A percentile compares a stretch with the other conserved stretches of the same genome.
Evolutionary conservation across 345 rosid species (phyloP).

Genomic region (Eucalyptus curtisii): DNA sequence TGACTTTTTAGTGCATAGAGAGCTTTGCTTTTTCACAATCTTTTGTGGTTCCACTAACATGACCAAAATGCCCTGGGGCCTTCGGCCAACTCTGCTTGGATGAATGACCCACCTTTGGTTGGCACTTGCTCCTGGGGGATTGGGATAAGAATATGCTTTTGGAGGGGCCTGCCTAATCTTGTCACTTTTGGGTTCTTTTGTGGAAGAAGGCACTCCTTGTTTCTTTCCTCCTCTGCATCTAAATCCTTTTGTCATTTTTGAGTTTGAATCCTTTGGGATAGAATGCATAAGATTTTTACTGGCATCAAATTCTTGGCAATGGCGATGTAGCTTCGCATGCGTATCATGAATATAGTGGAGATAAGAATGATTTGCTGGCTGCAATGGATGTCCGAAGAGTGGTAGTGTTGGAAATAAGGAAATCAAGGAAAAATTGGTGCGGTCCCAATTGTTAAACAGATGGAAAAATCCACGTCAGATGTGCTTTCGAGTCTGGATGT

Average conservation of each 20-base stretch:
- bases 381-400: background rate
- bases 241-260: background rate
- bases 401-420: background rate
- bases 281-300: background rate
- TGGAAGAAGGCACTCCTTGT: background rate
- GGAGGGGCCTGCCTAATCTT: background rate
- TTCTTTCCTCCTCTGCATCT: background rate
- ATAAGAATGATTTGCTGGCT: background rate
- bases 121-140: background rate
- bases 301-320: background rate
- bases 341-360: background rate
- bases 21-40: background rate
- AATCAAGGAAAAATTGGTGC: background rate
- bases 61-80: background rate
- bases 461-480: background rate
- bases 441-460: background rate
- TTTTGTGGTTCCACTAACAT: background rate
- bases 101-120: background rate
- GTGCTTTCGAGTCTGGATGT: background rate
- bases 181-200: background rate
- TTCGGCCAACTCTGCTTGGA: background rate
- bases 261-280: background rate
- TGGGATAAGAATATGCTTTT: background rate
- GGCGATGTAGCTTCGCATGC: background rate
- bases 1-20: background rate